A percentile compares a stretch with the other conserved stretches of the same genome.
Evolutionary conservation across 2,329 filamentous ascomycete species (phyloP).

Genomic region (Apiospora marii): DNA sequence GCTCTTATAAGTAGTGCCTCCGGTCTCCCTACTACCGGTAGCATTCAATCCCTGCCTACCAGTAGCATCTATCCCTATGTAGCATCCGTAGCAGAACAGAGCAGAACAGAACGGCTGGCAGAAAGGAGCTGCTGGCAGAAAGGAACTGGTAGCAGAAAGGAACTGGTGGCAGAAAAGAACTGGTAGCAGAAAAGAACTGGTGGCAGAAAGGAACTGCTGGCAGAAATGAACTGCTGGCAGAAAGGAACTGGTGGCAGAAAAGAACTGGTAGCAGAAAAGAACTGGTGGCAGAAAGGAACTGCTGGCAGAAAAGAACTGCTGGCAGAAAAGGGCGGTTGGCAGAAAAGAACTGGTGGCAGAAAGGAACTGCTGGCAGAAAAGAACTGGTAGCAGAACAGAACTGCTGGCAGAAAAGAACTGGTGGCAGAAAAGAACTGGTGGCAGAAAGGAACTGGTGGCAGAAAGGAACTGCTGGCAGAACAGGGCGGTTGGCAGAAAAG

Average conservation of each 20-base stretch:
- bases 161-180: neutral
- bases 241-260: neutral
- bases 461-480: neutral
- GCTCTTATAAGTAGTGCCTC: constrained; percentile 3
- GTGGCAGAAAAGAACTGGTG: neutral
- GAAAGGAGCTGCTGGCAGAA: neutral
- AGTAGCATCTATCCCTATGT: too few species aligned
- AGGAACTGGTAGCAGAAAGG: neutral
- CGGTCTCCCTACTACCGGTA: too few species aligned
- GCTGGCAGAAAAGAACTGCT: neutral
- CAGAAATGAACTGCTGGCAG: neutral
- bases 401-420: neutral
- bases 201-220: neutral
- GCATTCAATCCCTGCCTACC: too few species aligned
- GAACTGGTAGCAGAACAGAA: neutral
- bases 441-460: neutral
- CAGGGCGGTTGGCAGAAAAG: neutral
- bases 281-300: neutral
- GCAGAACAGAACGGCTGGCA: neutral
- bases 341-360: neutral
- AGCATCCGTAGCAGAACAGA: too few species aligned
- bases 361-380: neutral
- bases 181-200: neutral
- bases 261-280: neutral
- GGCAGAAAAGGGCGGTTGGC: neutral